Evolutionary conservation across 2,329 filamentous ascomycete genomes (phyloP), one percentile per base, ranked within the genome.

Genomic region (Botryotinia narcissicola): DNA sequence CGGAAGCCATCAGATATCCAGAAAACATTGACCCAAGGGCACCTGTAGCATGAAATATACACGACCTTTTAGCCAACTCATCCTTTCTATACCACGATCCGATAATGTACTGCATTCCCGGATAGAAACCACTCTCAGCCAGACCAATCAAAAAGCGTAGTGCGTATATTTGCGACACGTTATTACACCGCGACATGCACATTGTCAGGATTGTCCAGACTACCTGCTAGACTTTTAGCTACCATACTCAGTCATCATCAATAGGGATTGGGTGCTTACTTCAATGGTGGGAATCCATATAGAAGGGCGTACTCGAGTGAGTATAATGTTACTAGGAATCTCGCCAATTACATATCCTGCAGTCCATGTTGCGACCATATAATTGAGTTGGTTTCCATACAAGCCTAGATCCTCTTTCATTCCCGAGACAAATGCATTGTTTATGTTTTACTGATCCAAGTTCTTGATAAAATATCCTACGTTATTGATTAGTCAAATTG

Each of bases 1-100:
- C 79, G 3, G 81, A 84, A 0, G 83, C 82, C 77, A 85, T 83
- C 1, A 86, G 78, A 70, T 84, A 85, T 1, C 84, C 84, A 1
- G 82, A 81, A 71, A 84, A 84, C 81, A 85, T 82, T 4, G 76
- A 70, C 0, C 88, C 88, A 0, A 87, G 86, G 61, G 90, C 85
- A 18, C 87, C 88, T 29, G 84, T 87, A 6, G 88, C 84, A 80
- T 89, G 90, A 16, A 87, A 88, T 0, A 90, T 85, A 79, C 89
- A 88, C 35, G 83, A 82, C 70, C 86, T 84, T 0, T 86, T 89
- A 16, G 74, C 76, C 6, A 79, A 74, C 51, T 80, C 79, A 12
- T 75, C 71, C 3, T 74, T 75, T 4, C 74, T 76, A 77, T 90
- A 90, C 88, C 88, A 90, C 0, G 85, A 86, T 2, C 88, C 87